These are phyloP conservation scores for Pseudocercospora macadamiae DNA, from an alignment of 2,329 filamentous ascomycete species.

Conservation along the genomic window DNA sequence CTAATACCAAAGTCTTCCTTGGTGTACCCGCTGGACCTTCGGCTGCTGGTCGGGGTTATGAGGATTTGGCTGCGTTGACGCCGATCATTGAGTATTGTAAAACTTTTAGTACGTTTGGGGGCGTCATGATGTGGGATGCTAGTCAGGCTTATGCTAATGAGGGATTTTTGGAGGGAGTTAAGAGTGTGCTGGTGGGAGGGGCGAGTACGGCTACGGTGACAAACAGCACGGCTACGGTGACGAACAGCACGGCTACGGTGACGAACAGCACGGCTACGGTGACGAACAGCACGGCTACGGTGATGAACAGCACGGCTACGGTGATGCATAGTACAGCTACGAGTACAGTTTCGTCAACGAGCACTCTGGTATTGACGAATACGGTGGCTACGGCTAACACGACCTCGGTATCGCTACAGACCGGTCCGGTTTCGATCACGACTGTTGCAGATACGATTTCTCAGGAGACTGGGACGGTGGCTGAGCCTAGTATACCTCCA, in stretches of 20 bases:
- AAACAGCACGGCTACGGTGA: background rate
- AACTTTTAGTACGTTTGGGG: constrained; percentile 41
- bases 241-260: background rate
- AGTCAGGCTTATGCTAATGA: constrained; percentile 47
- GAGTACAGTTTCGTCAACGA: too few relatives aligned
- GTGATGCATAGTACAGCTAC: background rate
- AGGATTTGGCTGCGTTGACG: constrained; percentile 32
- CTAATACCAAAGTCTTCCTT: constrained; percentile 40
- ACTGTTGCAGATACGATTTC: background rate
- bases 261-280: background rate
- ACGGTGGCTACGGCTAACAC: background rate
- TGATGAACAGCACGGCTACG: background rate
- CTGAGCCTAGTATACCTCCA: background rate
- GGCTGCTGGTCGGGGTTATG: constrained; percentile 39
- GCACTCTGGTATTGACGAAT: too few relatives aligned
- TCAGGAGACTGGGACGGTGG: background rate
- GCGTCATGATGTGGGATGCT: constrained; percentile 53
- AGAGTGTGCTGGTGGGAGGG: background rate
- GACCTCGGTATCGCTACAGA: background rate
- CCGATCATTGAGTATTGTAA: constrained; percentile 37
- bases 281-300: background rate
- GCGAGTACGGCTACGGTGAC: too few relatives aligned
- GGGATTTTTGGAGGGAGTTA: constrained; percentile 33
- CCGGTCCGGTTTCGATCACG: background rate
- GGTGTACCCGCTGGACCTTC: constrained; percentile 42